Base-by-base conservation (phyloP, 208 protist species). In the Histomonas meleagridis region DNA sequence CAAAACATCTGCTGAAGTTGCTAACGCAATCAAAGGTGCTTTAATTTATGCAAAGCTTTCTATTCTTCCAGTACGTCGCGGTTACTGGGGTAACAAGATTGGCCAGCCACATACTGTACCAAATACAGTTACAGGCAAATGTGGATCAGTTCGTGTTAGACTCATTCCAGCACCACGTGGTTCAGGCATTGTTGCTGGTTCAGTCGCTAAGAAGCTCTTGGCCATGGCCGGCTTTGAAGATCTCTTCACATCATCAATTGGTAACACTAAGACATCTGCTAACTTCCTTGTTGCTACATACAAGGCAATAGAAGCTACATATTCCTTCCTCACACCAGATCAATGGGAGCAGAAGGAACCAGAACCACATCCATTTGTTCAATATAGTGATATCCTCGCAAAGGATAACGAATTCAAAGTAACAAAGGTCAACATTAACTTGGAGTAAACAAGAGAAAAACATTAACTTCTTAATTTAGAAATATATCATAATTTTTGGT, bases 221-320 rank as follows among this genome's bases (percentile, higher is more conserved):
- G 93, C 96, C 93, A 97, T 98, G 92, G 98, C 98, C 91, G 98
- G 98, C 94, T 95, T 99, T 62, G 93, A 98, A 93, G 98, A 99
- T 94, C 96, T 98, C 93, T 99, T 98, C 97, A 99, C 98, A 46
- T 96, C 94, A 90, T 97, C 98, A 28, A 93, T 92, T 81, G 98
- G 98, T 93, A 95, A 97, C 93, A 99, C 98, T 92, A 96, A 96
- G 93, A 99, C 98, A 92, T 95, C 98, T 70, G 98, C 97, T 94
- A 99, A 99, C 97, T 99, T 99, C 94, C 97, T 98, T 94, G 98
- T 98, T 95, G 98, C 98, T 92, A 98, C 97, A 86, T 99, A 98
- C 95, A 94, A 96, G 92, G 98, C 98, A 91, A 94, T 99, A 72
- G 94, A 94, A 93, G 96, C 96, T 93, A 98, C 98, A 72, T 99